Evolutionary conservation across 179 eudicot species (phyloP).

Genomic region (Kewa caespitosa): DNA sequence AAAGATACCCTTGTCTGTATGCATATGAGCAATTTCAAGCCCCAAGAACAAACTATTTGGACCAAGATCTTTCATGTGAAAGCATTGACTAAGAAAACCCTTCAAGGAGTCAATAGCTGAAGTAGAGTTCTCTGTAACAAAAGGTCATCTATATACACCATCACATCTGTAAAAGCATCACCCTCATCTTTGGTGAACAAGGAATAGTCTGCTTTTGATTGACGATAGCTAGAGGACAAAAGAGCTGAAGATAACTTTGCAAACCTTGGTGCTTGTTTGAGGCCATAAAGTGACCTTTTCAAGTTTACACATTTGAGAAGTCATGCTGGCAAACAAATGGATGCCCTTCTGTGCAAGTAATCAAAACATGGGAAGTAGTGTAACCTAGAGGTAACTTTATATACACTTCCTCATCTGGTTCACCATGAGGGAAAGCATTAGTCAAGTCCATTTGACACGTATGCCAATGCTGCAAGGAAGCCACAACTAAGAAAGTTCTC

Average conservation of each 20-base stretch:
- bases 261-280: background rate
- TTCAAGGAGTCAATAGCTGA: too few relatives aligned
- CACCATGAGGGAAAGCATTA: background rate
- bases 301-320: background rate
- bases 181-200: background rate
- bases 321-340: background rate
- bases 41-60: too few relatives aligned
- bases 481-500: background rate
- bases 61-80: too few relatives aligned
- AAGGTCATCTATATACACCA: background rate
- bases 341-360: background rate
- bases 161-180: background rate
- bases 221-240: background rate
- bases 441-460: background rate
- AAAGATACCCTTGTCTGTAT: too few relatives aligned
- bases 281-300: background rate
- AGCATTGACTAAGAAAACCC: too few relatives aligned
- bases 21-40: too few relatives aligned
- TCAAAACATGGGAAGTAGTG: background rate
- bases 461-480: background rate
- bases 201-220: background rate
- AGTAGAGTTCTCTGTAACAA: too few relatives aligned
- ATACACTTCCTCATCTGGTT: background rate
- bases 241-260: background rate
- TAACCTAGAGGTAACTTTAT: background rate